These are phyloP conservation scores for Xylariaceae sp. DNA, from an alignment of 2,329 filamentous ascomycete genomes.

Conservation along the genomic window DNA sequence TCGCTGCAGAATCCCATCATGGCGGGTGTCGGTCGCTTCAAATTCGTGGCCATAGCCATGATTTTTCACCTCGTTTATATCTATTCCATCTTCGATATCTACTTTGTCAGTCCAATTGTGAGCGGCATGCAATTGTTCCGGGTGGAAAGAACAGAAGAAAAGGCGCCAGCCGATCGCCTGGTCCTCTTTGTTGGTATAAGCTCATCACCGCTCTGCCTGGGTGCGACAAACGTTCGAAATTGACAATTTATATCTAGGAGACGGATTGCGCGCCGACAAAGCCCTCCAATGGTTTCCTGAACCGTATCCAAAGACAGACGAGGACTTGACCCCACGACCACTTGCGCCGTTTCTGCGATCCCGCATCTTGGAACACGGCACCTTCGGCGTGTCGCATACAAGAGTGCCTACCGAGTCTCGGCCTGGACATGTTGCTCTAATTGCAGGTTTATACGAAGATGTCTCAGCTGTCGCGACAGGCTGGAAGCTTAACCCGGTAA, in stretches of 20 bases:
- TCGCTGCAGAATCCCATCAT: slow-evolving; percentile 36
- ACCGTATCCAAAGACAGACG: slow-evolving; percentile 65
- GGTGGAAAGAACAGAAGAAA: slow-evolving; percentile 58
- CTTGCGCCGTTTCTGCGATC: slow-evolving; percentile 90
- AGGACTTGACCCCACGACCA: slow-evolving; percentile 67
- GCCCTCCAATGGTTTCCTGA: slow-evolving; percentile 91
- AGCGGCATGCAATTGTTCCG: slow-evolving; percentile 84
- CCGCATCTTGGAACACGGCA: slow-evolving; percentile 80
- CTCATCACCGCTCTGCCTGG: slow-evolving; percentile 2
- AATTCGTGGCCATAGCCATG: slow-evolving; percentile 83
- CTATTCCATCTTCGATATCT: slow-evolving; percentile 95
- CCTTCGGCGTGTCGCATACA: slow-evolving; percentile 95
- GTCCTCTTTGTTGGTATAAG: slow-evolving; percentile 83
- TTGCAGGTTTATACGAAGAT: slow-evolving; percentile 95
- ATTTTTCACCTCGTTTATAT: slow-evolving; percentile 93
- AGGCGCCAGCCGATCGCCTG: slow-evolving; percentile 81
- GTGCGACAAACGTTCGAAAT: slow-evolving; percentile 3
- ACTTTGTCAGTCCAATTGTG: slow-evolving; percentile 96
- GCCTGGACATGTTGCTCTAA: slow-evolving; percentile 92
- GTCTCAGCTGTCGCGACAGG: slow-evolving; percentile 95
- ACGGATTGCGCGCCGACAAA: slow-evolving; percentile 95
- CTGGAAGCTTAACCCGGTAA: slow-evolving; percentile 97
- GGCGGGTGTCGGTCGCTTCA: slow-evolving; percentile 61
- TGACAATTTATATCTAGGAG: slow-evolving; percentile 49
- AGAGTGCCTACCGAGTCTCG: slow-evolving; percentile 94